These are phyloP conservation scores for Hirsutella thompsonii DNA, from an alignment of 2,329 filamentous ascomycete species.

Conservation along the genomic window DNA sequence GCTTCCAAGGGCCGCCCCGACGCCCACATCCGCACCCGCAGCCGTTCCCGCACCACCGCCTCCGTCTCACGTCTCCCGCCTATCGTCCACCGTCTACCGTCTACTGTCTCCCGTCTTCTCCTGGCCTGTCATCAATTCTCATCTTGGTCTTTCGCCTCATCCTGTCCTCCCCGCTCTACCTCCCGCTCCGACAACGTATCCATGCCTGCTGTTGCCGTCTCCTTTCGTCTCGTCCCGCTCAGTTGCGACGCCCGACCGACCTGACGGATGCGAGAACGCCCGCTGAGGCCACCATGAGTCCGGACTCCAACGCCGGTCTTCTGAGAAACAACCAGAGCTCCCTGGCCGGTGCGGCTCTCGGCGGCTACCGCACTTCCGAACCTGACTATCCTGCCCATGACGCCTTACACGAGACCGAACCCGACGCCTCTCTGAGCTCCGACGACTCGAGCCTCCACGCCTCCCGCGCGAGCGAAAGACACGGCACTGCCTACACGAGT, in stretches of 20 bases:
- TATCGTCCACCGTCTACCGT: too few species aligned
- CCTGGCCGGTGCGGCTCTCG: not conserved
- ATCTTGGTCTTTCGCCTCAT: not conserved
- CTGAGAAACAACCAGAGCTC: constrained; percentile 4
- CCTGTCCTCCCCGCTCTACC: not conserved
- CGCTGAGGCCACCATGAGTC: constrained; percentile 11
- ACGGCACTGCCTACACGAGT: constrained; percentile 6
- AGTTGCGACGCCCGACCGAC: constrained; percentile 26
- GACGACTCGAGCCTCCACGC: constrained; percentile 2
- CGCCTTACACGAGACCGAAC: constrained; percentile 6
- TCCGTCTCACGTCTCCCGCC: too few species aligned
- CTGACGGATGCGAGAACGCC: constrained; percentile 32
- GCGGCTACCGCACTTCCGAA: constrained; percentile 14
- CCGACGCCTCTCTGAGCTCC: not conserved
- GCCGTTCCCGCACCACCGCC: too few species aligned
- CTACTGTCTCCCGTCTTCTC: too few species aligned
- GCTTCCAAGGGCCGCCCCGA: too few species aligned
- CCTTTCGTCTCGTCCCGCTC: constrained; percentile 24
- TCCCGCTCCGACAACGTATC: constrained; percentile 26
- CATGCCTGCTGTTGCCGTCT: constrained; percentile 32
- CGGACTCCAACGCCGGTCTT: constrained; percentile 18
- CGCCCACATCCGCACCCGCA: too few species aligned
- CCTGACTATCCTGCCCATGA: constrained; percentile 12
- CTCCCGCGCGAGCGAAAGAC: constrained; percentile 3
- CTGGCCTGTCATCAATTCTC: too few species aligned